Evolutionary conservation across 805 yeast genomes (phyloP).

Genomic region (Suhomyces vadensis): DNA sequence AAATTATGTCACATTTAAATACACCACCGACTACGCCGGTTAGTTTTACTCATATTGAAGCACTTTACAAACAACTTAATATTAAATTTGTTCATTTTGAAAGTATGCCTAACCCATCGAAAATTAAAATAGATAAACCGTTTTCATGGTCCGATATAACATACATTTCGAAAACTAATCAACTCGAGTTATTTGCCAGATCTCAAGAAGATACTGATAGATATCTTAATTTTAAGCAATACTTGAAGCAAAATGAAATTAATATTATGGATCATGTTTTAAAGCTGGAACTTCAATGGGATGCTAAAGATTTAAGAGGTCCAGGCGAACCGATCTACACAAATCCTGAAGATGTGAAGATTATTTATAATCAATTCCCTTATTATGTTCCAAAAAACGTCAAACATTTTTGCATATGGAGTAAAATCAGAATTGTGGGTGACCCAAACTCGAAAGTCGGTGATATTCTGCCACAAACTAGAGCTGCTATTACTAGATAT

Average conservation of each 20-base stretch:
- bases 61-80: slow-evolving; percentile 14
- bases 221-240: slow-evolving; percentile 49
- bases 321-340: slow-evolving; percentile 43
- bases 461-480: slow-evolving; percentile 47
- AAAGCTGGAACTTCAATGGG: slow-evolving; percentile 53
- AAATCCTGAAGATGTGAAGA: slow-evolving; percentile 42
- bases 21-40: slow-evolving; percentile 17
- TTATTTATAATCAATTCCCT: slow-evolving; percentile 63
- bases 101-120: slow-evolving; percentile 41
- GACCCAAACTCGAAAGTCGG: slow-evolving; percentile 54
- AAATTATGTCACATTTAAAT: slow-evolving; percentile 12
- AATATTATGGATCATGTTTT: slow-evolving; percentile 53
- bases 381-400: slow-evolving; percentile 56
- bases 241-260: slow-evolving; percentile 32
- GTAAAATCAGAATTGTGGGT: slow-evolving; percentile 54
- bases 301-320: slow-evolving; percentile 28
- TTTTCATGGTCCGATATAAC: slow-evolving; percentile 49
- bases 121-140: slow-evolving; percentile 33
- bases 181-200: slow-evolving; percentile 51
- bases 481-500: slow-evolving; percentile 44
- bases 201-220: slow-evolving; percentile 41
- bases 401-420: slow-evolving; percentile 67
- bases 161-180: slow-evolving; percentile 39
- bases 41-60: slow-evolving; percentile 10
- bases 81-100: slow-evolving; percentile 29